Base-by-base conservation (phyloP, 2,329 filamentous ascomycete species). In the Amesomyces nigricolor region DNA sequence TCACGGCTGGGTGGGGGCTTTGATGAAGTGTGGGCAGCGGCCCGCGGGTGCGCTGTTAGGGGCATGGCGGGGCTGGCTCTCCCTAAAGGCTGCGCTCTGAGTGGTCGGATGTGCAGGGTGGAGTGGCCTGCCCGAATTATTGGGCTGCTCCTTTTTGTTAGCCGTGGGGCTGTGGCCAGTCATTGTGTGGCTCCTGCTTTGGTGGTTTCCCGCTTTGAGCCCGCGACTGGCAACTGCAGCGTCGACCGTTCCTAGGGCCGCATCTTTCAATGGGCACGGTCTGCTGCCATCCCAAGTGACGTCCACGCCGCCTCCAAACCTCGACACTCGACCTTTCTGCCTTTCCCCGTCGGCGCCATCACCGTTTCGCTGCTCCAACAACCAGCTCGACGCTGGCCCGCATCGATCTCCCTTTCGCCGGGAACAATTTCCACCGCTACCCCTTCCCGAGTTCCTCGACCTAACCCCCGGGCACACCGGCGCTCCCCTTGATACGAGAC, bases 101-200 rank as follows among this genome's bases (percentile, higher is more conserved):
- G 46, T 62, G 61, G 61, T 14, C 48, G 19, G 38, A 49, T 37
- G 45, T 46, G 4, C n/a, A 29, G 39, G 47, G 46, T 51, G 49
- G 53, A 56, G 49, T 40, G 38, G 47, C 40, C 51, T 51, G 17
- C 29, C 47, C 60, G 55, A 56, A 58, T 60, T 61, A 61, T 60
- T 62, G 57, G 56, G 45, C 32, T 46, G 47, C 56, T 61, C 59
- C 59, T 62, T 61, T 62, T 61, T 61, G 61, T 58, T 58, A 61
- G 48, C 53, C 42, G 56, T 54, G 49, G 54, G 47, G 55, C 59
- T 39, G 45, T 8, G 51, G 44, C 37, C 53, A 42, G 45, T 44
- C 38, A 38, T 45, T 37, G 47, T 47, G 58, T 58, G 52, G 58
- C 54, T 57, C 58, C 22, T 60, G 58, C 56, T 58, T 22, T 44